Evolutionary conservation across 163 green algal genomes (phyloP), one percentile per base, ranked within the genome.

Genomic region (Trebouxiophyceae sp.): DNA sequence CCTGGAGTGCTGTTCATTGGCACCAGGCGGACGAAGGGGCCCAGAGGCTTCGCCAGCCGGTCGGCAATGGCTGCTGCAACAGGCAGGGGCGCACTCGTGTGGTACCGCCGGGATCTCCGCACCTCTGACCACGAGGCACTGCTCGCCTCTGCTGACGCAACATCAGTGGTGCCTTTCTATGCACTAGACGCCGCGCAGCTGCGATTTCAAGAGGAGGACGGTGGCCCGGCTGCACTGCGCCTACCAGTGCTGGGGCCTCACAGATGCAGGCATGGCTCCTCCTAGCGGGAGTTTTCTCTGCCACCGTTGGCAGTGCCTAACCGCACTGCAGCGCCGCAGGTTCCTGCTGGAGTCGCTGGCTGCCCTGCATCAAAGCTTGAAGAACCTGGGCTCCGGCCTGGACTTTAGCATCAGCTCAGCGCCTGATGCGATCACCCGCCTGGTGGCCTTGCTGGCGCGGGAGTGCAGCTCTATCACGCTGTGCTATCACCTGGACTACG

Each of bases 101-200:
- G 54, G 54, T 50, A 61, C 8, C 34, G 63, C 22, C 57, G 32
- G 5, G 55, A 63, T 26, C 45, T 70, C 23, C 33, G 63, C 8
- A 12, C 63, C 2, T 6, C 54, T 33, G 63, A 70, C 29, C 34
- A 70, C 34, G 58, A 55, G 34, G 32, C 58, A 12, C 30, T 62
- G 23, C 33, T 65, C 7, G 2, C 33, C 23, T 29, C 33, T 33
- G 24, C 24, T 28, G n/a, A 7, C 2, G n/a, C n/a, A n/a, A n/a
- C n/a, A n/a, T n/a, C n/a, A n/a, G n/a, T n/a, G n/a, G n/a, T n/a
- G n/a, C n/a, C n/a, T n/a, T n/a, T n/a, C n/a, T n/a, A n/a, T n/a
- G n/a, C n/a, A n/a, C n/a, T n/a, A n/a, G n/a, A n/a, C n/a, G n/a
- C n/a, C n/a, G n/a, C n/a, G n/a, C n/a, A n/a, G n/a, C n/a, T n/a